These are phyloP conservation scores for Carex littledalei DNA, from an alignment of 176 grass and related monocot genomes.

Conservation along the genomic window DNA sequence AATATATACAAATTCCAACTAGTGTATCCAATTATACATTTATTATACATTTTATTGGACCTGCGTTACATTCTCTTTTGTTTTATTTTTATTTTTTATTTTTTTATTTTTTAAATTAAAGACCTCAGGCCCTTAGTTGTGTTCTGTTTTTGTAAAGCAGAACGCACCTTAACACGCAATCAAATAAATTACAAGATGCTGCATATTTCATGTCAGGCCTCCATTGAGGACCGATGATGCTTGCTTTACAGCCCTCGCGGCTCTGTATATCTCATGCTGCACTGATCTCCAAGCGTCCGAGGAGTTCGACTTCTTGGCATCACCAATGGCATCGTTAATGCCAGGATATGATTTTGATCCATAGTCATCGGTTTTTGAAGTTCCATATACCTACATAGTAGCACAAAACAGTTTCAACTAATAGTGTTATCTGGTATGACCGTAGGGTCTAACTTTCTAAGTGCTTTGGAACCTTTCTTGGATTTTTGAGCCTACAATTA, in stretches of 20 bases:
- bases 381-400: constrained; percentile 47
- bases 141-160: background rate
- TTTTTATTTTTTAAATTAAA: constrained; percentile 31
- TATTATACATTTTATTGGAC: background rate
- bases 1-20: background rate
- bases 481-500: background rate
- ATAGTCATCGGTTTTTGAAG: constrained; percentile 59
- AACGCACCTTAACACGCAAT: background rate
- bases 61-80: background rate
- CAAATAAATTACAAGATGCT: background rate
- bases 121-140: constrained; percentile 29
- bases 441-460: background rate
- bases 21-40: background rate
- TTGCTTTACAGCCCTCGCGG: constrained; percentile 54
- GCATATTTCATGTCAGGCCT: constrained; percentile 46
- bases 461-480: background rate
- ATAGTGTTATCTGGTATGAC: background rate
- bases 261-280: constrained; percentile 80
- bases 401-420: background rate
- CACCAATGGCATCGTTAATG: constrained; percentile 49
- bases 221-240: constrained; percentile 60
- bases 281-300: constrained; percentile 45
- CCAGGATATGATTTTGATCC: constrained; percentile 53
- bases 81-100: background rate
- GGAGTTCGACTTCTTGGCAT: constrained; percentile 49